Conservation (phyloP, 169 alveolate species). For the Plasmodium reichenowi region DNA sequence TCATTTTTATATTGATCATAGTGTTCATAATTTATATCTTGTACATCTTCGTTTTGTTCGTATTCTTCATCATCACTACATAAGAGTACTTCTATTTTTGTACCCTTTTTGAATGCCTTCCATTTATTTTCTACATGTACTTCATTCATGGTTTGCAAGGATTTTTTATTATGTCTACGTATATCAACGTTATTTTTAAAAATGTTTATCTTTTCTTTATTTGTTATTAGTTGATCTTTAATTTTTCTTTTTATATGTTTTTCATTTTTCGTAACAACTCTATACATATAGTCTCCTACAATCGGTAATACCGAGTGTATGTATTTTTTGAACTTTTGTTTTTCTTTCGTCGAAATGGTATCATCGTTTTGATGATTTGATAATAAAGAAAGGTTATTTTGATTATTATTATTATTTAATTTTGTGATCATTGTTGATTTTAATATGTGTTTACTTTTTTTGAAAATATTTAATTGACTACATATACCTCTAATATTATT, state of each 20-base stretch:
- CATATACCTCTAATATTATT: conserved; percentile 71
- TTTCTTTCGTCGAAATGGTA: conserved; percentile 8
- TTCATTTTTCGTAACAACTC: conserved; percentile 71
- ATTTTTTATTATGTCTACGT: conserved; percentile 54
- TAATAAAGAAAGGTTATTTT: neutral
- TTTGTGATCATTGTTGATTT: neutral
- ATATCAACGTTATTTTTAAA: conserved; percentile 47
- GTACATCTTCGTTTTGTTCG: conserved; percentile 3
- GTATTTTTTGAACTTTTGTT: conserved; percentile 41
- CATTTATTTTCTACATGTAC: conserved; percentile 55
- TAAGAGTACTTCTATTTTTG: conserved; percentile 16
- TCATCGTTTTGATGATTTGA: neutral
- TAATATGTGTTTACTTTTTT: conserved; percentile 12
- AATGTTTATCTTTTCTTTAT: conserved; percentile 16
- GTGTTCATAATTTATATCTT: neutral
- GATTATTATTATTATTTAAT: neutral
- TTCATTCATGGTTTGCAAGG: conserved; percentile 13
- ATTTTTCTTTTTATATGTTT: conserved; percentile 8
- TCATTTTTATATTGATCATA: neutral
- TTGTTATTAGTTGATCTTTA: conserved; percentile 14
- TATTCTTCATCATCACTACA: conserved; percentile 26
- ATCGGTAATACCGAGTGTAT: conserved; percentile 44
- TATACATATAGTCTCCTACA: conserved; percentile 66
- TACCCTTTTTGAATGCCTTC: conserved; percentile 23
- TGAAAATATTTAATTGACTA: conserved; percentile 17